These are phyloP conservation scores for Suhomyces bokatorum DNA, from an alignment of 1,139 yeast species.

Conservation along the genomic window DNA sequence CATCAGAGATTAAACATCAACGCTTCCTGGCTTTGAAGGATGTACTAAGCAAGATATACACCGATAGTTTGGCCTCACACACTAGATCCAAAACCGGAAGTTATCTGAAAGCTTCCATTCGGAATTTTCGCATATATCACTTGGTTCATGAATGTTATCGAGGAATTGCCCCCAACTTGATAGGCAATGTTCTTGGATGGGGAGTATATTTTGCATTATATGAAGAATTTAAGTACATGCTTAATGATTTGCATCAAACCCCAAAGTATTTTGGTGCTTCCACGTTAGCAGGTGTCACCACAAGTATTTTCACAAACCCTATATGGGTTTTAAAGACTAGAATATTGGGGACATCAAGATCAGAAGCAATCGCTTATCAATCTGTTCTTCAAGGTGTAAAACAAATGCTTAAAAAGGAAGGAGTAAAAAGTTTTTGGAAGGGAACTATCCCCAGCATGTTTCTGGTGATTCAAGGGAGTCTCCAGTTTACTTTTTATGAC, in stretches of 20 bases:
- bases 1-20: slow-evolving; percentile 4
- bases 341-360: slow-evolving; percentile 61
- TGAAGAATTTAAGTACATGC: slow-evolving; percentile 50
- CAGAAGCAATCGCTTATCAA: slow-evolving; percentile 51
- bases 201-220: slow-evolving; percentile 79
- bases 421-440: slow-evolving; percentile 71
- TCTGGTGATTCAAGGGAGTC: slow-evolving; percentile 84
- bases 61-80: slow-evolving; percentile 13
- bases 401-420: slow-evolving; percentile 59
- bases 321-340: slow-evolving; percentile 92
- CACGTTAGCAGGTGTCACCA: slow-evolving; percentile 65
- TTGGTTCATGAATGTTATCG: slow-evolving; percentile 51
- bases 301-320: slow-evolving; percentile 83
- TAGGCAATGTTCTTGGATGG: slow-evolving; percentile 91
- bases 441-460: slow-evolving; percentile 82
- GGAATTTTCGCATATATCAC: background rate
- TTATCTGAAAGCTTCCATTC: background rate
- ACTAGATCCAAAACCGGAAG: background rate
- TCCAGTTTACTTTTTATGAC: slow-evolving; percentile 86
- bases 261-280: slow-evolving; percentile 39
- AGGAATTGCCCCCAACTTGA: slow-evolving; percentile 76
- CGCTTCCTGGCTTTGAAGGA: slow-evolving; percentile 20
- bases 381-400: slow-evolving; percentile 57
- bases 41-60: slow-evolving; percentile 21
- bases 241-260: slow-evolving; percentile 23